Evolutionary conservation across 495 filamentous ascomycete genomes (phyloP).

Genomic region (Aspergillus funiculosus): DNA sequence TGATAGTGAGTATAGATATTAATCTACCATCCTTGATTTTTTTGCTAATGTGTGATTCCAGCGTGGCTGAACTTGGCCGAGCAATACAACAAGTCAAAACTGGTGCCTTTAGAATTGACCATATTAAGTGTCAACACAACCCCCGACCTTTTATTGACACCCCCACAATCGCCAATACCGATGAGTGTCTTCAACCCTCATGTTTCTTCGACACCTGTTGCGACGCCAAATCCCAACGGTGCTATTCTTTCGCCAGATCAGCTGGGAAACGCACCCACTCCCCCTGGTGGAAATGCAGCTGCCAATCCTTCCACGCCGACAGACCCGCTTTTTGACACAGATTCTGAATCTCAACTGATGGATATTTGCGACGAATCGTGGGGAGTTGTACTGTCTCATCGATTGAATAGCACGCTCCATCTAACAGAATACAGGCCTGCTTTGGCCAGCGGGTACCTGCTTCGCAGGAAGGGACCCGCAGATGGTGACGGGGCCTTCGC

Average conservation of each 20-base stretch:
- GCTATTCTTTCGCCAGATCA: conserved; percentile 43
- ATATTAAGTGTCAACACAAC: conserved; percentile 61
- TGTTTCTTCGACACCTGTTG: conserved; percentile 35
- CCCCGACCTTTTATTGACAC: conserved; percentile 56
- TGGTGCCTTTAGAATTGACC: conserved; percentile 47
- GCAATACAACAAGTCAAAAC: conserved; percentile 40
- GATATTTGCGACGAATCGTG: conserved; percentile 78
- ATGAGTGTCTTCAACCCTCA: conserved; percentile 31
- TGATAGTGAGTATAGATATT: conserved; percentile 48
- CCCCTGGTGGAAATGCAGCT: conserved; percentile 19
- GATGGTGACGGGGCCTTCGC: conserved; percentile 56
- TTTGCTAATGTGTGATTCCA: conserved; percentile 16
- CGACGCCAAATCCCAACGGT: conserved; percentile 43
- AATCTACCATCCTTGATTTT: not conserved
- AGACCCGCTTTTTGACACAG: conserved; percentile 50
- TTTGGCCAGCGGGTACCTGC: conserved; percentile 66
- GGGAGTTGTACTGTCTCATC: conserved; percentile 66
- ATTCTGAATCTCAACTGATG: conserved; percentile 66
- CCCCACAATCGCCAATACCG: conserved; percentile 27
- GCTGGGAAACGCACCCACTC: conserved; percentile 33
- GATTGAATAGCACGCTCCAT: conserved; percentile 61
- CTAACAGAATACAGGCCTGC: conserved; percentile 58
- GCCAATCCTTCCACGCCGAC: conserved; percentile 54
- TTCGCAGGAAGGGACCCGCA: conserved; percentile 63
- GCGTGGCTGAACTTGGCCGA: conserved; percentile 44